phyloP scores from a whole-genome alignment of 2,329 filamentous ascomycete genomes.

The Kalmusia sp. region DNA sequence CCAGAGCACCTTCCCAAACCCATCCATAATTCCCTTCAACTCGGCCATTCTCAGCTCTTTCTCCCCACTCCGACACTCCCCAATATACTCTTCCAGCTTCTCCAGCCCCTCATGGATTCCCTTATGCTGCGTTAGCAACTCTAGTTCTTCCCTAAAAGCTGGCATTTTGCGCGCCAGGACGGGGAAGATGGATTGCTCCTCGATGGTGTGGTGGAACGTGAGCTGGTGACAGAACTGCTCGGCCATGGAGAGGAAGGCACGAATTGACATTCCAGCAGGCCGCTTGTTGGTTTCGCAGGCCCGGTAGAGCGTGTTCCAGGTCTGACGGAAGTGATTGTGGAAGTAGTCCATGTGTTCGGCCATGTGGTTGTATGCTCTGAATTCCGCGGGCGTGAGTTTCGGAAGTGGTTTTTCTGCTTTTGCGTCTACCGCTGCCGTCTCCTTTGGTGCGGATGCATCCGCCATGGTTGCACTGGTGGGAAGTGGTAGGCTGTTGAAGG shows the following conservation, averaged over 20 bases:
- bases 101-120: slow-evolving; percentile 81
- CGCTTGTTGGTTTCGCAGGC: slow-evolving; percentile 68
- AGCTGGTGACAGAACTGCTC: slow-evolving; percentile 75
- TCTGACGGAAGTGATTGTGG: slow-evolving; percentile 46
- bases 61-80: slow-evolving; percentile 68
- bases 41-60: slow-evolving; percentile 60
- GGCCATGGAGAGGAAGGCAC: slow-evolving; percentile 71
- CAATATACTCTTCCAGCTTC: slow-evolving; percentile 69
- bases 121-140: slow-evolving; percentile 76
- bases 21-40: slow-evolving; percentile 69
- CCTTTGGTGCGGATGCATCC: not conserved
- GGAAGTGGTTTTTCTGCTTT: slow-evolving; percentile 56
- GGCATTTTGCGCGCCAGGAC: slow-evolving; percentile 79
- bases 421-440: not conserved
- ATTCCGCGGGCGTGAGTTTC: slow-evolving; percentile 71
- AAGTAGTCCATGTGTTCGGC: slow-evolving; percentile 78
- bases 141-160: slow-evolving; percentile 71
- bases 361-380: slow-evolving; percentile 73
- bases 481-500: not conserved
- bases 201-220: slow-evolving; percentile 80
- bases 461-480: not conserved
- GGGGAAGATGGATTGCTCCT: slow-evolving; percentile 84
- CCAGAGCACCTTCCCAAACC: slow-evolving; percentile 81
- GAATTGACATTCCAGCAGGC: slow-evolving; percentile 69
- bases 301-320: slow-evolving; percentile 74